These are phyloP conservation scores for Lagenidium sp. DNA, from an alignment of 352 stramenopile genomes.

Conservation along the genomic window DNA sequence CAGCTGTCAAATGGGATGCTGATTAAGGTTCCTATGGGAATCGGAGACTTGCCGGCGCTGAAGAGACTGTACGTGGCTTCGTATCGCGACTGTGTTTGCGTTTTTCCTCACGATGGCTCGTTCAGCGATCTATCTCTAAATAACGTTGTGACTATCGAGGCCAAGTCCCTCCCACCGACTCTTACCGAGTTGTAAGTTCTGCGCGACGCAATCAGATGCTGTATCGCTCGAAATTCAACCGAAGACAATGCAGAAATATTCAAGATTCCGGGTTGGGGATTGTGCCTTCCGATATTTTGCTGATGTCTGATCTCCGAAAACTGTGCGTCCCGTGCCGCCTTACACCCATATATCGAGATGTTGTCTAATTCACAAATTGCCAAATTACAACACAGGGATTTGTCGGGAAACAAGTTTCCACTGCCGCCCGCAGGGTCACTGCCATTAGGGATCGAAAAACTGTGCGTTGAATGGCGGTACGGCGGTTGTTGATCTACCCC, in stretches of 20 bases:
- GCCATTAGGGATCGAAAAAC: constrained; percentile 9
- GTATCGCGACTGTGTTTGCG: not conserved
- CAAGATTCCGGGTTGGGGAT: not conserved
- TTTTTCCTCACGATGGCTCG: no score
- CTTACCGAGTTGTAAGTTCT: constrained; percentile 9
- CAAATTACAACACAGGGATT: no score
- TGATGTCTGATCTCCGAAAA: not conserved
- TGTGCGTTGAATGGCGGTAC: constrained; percentile 5
- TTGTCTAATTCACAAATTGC: no score
- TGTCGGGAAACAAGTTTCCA: constrained; percentile 8
- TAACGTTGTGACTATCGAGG: constrained; percentile 1
- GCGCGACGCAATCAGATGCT: not conserved
- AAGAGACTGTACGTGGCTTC: constrained; percentile 8
- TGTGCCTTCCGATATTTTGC: not conserved
- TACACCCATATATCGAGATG: not conserved
- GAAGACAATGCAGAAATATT: no score
- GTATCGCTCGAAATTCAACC: no score
- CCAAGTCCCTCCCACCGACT: not conserved
- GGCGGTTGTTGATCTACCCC: not conserved
- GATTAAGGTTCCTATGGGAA: constrained; percentile 1
- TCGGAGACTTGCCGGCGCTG: constrained; percentile 1
- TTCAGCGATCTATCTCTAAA: constrained; percentile 10
- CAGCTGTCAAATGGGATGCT: constrained; percentile 10
- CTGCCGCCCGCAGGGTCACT: constrained; percentile 5
- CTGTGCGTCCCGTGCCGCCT: not conserved